Evolutionary conservation across 352 stramenopile genomes (phyloP).

Genomic region (Pythium grandisporangium): DNA sequence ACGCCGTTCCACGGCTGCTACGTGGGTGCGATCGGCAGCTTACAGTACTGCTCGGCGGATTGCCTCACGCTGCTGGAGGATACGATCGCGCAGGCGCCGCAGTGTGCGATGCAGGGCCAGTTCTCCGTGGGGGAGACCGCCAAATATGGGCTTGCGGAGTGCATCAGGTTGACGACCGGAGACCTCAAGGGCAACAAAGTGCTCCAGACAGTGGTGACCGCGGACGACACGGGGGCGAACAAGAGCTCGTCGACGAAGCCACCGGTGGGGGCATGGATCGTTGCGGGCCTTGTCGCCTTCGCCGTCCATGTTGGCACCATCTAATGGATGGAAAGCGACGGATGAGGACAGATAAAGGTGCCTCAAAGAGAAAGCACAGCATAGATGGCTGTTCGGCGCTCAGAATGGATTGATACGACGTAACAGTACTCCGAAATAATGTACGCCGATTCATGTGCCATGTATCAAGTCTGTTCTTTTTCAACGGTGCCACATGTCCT

Average conservation of each 20-base stretch:
- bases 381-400: too few relatives aligned
- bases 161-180: neutral
- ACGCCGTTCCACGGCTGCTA: neutral
- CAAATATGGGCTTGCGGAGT: neutral
- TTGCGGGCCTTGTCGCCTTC: neutral
- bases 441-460: too few relatives aligned
- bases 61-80: constrained; percentile 1
- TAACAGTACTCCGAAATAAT: too few relatives aligned
- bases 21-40: neutral
- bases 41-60: neutral
- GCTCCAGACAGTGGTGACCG: neutral
- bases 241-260: neutral
- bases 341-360: too few relatives aligned
- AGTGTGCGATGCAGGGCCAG: neutral
- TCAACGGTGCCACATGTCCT: too few relatives aligned
- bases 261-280: neutral
- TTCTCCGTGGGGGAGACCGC: neutral
- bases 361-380: too few relatives aligned
- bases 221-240: neutral
- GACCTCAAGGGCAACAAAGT: constrained; percentile 3
- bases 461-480: too few relatives aligned
- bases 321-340: too few relatives aligned
- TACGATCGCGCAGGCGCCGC: neutral
- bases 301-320: neutral
- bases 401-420: too few relatives aligned